Conservation (phyloP, 164 flowering plant species). For the Brasenia schreberi region DNA sequence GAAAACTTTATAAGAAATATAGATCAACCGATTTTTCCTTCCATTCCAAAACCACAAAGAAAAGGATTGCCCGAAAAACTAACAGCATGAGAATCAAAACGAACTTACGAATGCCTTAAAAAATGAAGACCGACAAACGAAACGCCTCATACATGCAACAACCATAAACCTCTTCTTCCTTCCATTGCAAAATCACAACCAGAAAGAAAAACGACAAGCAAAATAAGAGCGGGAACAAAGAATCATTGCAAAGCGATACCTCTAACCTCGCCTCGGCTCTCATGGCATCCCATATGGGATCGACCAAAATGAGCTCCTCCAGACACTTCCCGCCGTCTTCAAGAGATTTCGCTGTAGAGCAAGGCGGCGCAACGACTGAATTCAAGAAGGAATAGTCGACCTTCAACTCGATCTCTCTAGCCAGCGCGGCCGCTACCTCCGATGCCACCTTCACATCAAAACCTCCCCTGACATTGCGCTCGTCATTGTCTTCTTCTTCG, state of each 20-base stretch:
- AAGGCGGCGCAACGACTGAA: not conserved
- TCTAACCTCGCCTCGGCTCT: slow-evolving; percentile 7
- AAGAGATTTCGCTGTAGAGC: not conserved
- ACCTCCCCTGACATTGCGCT: not conserved
- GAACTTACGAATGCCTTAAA: too few relatives aligned
- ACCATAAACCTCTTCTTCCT: too few relatives aligned
- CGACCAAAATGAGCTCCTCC: not conserved
- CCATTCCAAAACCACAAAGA: too few relatives aligned
- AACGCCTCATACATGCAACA: too few relatives aligned
- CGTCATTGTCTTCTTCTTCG: not conserved
- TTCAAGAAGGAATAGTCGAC: not conserved
- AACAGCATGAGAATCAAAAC: too few relatives aligned
- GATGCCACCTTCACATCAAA: not conserved
- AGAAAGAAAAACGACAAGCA: too few relatives aligned
- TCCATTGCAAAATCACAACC: too few relatives aligned
- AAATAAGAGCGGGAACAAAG: too few relatives aligned
- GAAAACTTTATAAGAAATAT: too few relatives aligned
- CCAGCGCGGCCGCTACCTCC: not conserved
- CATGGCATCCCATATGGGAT: slow-evolving; percentile 7
- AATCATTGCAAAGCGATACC: not conserved
- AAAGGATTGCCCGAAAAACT: too few relatives aligned
- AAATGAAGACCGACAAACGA: too few relatives aligned
- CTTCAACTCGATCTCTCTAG: not conserved
- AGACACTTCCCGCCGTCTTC: not conserved
- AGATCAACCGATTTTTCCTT: too few relatives aligned